Base-by-base conservation (phyloP, 768 basidiomycete species). In the Russula foetens region DNA sequence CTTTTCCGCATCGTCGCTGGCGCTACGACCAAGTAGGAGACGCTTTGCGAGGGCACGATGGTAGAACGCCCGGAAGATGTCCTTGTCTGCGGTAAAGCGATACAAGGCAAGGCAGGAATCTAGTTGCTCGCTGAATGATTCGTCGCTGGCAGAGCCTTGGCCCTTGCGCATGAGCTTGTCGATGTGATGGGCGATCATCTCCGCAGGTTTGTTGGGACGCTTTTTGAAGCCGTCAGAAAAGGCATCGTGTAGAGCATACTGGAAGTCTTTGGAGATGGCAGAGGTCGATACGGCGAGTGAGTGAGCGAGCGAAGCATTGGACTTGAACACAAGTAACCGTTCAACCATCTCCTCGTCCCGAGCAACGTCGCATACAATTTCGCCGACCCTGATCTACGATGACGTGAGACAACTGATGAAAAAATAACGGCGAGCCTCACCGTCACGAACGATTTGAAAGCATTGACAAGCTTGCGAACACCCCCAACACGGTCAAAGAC, bases 31-130 rank as follows among this genome's bases (percentile, higher is more conserved):
- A n/a, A 95, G 76, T 41, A 98, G 74, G 60, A 98, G 68, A 57
- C 94, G 81, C 75, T 90, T 94, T n/a, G 93, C 89, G 38, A 97
- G 74, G 39, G 86, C 83, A 12, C 91, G 85, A 72, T 88, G 88
- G 71, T 96, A 98, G 73, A 94, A 97, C 28, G 87, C 86, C 67
- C 93, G 83, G 72, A 97, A 98, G 33, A 96, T 91, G 69, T 97
- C 93, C 70, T 92, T 93, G 69, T 95, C 92, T 53, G 92, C 86
- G 5, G 91, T 94, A 70, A 84, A 95, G 55, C 90, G 77, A 72
- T 94, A 96, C 57, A 98, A 73, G 7, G 74, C 81, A 26, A 97
- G 75, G 4, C 82, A 88, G 8, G 75, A 78, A 58, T 90, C 84
- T 59, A 97, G 74, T 56, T 81, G 69, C 2, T 72, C 71, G 52